A percentile compares a stretch with the other conserved stretches of the same genome.
Evolutionary conservation across 2,329 filamentous ascomycete genomes (phyloP).

Genomic region (Aspergillus quadrilineatus): DNA sequence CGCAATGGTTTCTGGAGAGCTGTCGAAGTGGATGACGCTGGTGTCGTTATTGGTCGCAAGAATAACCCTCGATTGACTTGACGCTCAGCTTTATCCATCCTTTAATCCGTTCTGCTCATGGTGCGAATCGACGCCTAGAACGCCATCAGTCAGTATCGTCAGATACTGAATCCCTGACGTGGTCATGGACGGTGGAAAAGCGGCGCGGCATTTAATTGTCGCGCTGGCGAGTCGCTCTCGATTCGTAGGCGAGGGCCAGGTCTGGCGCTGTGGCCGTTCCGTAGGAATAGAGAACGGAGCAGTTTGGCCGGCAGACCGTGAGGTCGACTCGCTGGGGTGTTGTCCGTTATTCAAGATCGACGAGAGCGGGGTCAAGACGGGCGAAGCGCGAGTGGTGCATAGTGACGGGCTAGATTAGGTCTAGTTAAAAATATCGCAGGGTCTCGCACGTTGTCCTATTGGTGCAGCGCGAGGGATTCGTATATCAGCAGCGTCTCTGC

Average conservation of each 20-base stretch:
- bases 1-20: no score
- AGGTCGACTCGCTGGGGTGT: conserved; percentile 47
- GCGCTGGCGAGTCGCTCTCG: conserved; percentile 34
- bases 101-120: no score
- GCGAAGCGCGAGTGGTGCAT: conserved; percentile 50
- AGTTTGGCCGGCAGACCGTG: conserved; percentile 39
- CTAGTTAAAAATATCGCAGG: no score
- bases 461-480: no score
- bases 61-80: no score
- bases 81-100: no score
- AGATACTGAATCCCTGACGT: no score
- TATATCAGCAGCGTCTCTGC: not conserved
- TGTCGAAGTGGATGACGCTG: no score
- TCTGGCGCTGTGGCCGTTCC: conserved; percentile 46
- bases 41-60: no score
- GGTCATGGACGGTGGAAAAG: conserved; percentile 46
- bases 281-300: conserved; percentile 49
- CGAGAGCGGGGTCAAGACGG: conserved; percentile 49
- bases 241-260: conserved; percentile 42
- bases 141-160: no score
- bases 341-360: conserved; percentile 52
- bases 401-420: conserved; percentile 40
- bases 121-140: no score
- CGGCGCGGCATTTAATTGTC: conserved; percentile 39
- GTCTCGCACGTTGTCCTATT: no score